These are phyloP conservation scores for Orbilia blumenaviensis DNA, from an alignment of 2,329 filamentous ascomycete species.

Conservation along the genomic window DNA sequence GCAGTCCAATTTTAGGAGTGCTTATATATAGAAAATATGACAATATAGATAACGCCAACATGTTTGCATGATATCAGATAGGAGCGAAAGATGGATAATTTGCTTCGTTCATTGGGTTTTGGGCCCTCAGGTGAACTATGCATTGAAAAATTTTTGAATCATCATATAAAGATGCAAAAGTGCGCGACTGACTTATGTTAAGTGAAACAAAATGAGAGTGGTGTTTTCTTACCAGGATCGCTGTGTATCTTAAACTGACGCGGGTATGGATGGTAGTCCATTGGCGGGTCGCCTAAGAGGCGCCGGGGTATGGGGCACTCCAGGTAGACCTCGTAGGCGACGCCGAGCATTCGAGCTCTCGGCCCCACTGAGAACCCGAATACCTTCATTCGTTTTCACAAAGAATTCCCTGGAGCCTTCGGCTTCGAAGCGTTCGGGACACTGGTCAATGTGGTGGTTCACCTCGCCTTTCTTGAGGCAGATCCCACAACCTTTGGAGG, in stretches of 20 bases:
- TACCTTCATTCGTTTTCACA: conserved; percentile 1
- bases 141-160: conserved; percentile 51
- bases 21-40: neutral
- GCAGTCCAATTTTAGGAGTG: neutral
- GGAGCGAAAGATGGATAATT: conserved; percentile 55
- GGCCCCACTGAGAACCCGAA: neutral
- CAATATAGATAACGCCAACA: neutral
- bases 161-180: conserved; percentile 25
- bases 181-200: neutral
- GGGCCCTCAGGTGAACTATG: conserved; percentile 53
- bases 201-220: neutral
- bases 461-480: conserved; percentile 14
- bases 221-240: neutral
- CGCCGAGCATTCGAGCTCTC: neutral
- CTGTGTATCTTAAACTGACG: neutral
- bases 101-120: conserved; percentile 47
- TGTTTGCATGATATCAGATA: conserved; percentile 29
- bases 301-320: neutral
- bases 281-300: neutral
- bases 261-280: too few species aligned
- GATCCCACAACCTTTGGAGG: conserved; percentile 21
- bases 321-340: neutral
- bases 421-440: conserved; percentile 36
- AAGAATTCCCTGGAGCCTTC: conserved; percentile 10
- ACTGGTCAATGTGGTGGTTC: conserved; percentile 31